Base-by-base conservation (phyloP, 495 filamentous ascomycete genomes). In the Astrocystis sublimbata region DNA sequence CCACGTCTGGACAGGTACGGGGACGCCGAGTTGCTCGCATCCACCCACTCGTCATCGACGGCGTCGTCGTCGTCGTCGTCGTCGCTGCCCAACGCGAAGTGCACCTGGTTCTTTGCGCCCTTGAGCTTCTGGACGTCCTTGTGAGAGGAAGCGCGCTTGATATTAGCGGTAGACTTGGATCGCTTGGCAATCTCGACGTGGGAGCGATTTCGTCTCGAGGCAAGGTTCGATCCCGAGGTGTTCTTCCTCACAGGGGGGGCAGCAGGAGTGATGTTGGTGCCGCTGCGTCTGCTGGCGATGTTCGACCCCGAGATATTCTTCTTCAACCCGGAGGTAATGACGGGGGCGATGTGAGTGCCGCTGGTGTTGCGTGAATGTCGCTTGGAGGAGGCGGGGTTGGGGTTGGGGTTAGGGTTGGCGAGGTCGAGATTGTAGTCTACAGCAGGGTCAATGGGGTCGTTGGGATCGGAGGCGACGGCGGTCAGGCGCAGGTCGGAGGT, bases 11-110 rank as follows among this genome's bases (percentile, higher is more conserved):
- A 83, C 36, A 85, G 63, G 21, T 80, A 74, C 1, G 82, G 81
- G n/a, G 81, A 84, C 31, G 78, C 80, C 59, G 82, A 83, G 41
- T 72, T 70, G 72, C 80, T 83, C 40, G 81, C 82, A 68, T 84
- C 83, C 31, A 83, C 79, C 82, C 82, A 84, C 73, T 81, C 79
- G 73, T 78, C 78, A 40, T 80, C 77, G 49, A 71, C 68, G 17
- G 55, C 76, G 52, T 75, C 77, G 36, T 80, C 81, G 19, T 78
- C 71, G 55, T 83, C 79, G 19, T 78, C 71, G 55, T 83, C 79
- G 52, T 81, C 81, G 67, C 75, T 76, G 41, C 81, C 81, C 8
- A 81, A 71, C 55, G 81, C 80, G 63, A 83, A 83, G 66, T 83
- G 80, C 17, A 83, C 80, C 62, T 75, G 76, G 49, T 70, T 69